Evolutionary conservation across 1,139 yeast genomes (phyloP).

Genomic region (Yamadazyma oceani): DNA sequence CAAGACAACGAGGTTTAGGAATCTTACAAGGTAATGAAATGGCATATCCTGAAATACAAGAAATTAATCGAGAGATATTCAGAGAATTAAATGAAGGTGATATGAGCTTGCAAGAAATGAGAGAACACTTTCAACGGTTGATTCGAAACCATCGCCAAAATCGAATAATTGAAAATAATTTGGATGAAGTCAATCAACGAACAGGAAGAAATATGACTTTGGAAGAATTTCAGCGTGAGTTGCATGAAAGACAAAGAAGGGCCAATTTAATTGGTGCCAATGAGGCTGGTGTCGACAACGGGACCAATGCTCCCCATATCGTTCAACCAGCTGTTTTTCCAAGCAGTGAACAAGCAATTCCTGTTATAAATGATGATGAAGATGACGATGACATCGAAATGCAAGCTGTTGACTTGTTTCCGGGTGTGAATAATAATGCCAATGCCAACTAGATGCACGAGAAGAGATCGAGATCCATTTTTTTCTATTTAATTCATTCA

Average conservation of each 20-base stretch:
- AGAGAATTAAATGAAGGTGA: conserved; percentile 36
- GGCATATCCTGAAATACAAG: conserved; percentile 26
- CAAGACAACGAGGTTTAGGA: conserved; percentile 37
- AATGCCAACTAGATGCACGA: not conserved
- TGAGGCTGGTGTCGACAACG: conserved; percentile 6
- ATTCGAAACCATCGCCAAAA: conserved; percentile 32
- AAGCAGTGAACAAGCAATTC: conserved; percentile 27
- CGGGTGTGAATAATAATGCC: conserved; percentile 17
- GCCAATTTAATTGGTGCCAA: not conserved
- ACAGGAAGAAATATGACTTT: conserved; percentile 7
- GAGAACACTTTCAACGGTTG: conserved; percentile 39
- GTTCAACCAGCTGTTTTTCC: conserved; percentile 46
- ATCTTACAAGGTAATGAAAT: conserved; percentile 20
- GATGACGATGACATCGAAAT: conserved; percentile 35
- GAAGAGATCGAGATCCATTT: not conserved
- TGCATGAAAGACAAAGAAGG: conserved; percentile 5
- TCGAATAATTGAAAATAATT: conserved; percentile 15
- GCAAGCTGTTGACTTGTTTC: conserved; percentile 37
- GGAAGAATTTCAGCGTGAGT: conserved; percentile 6
- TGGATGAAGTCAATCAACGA: conserved; percentile 16
- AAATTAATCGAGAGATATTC: conserved; percentile 36
- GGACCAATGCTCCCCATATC: conserved; percentile 43
- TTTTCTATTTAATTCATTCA: not conserved
- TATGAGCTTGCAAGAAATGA: conserved; percentile 38
- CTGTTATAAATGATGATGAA: conserved; percentile 26